phyloP scores from a whole-genome alignment of 169 alveolate genomes.

The Amoebophrya sp. region DNA sequence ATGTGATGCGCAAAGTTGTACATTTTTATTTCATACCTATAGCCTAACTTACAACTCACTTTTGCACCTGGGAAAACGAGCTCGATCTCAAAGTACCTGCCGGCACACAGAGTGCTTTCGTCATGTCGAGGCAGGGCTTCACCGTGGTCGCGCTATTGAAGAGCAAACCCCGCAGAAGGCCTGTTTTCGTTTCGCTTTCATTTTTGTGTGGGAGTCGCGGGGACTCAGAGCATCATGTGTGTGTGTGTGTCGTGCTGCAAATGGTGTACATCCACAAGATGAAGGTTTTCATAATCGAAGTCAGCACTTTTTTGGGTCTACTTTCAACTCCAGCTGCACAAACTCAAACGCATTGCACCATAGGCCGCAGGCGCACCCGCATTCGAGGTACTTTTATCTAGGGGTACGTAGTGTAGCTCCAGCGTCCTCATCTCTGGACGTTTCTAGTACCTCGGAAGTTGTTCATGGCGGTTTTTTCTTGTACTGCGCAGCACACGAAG shows the following conservation, averaged over 20 bases:
- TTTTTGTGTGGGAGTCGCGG: too few species aligned
- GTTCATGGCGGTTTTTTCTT: not conserved
- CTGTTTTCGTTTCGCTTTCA: not conserved
- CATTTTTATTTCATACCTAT: not conserved
- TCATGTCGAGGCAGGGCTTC: not conserved
- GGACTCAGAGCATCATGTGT: not conserved
- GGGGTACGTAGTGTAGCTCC: too few species aligned
- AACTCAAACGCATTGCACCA: too few species aligned
- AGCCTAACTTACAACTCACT: not conserved
- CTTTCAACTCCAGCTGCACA: too few species aligned
- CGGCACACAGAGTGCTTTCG: not conserved
- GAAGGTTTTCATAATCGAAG: not conserved
- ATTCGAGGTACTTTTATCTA: too few species aligned
- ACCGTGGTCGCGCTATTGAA: not conserved
- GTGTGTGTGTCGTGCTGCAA: not conserved
- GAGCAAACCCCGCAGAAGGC: not conserved
- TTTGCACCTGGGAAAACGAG: not conserved
- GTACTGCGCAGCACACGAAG: not conserved
- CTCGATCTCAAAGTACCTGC: not conserved
- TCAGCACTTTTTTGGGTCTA: too few species aligned
- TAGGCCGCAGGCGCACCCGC: too few species aligned
- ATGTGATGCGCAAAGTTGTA: not conserved
- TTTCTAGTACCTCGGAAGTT: not conserved
- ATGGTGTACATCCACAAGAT: not conserved
- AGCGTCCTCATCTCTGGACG: too few species aligned